Evolutionary conservation across 1,284 basidiomycete species (phyloP), one percentile per base, ranked within the genome.

Genomic region (Tremellales sp.): DNA sequence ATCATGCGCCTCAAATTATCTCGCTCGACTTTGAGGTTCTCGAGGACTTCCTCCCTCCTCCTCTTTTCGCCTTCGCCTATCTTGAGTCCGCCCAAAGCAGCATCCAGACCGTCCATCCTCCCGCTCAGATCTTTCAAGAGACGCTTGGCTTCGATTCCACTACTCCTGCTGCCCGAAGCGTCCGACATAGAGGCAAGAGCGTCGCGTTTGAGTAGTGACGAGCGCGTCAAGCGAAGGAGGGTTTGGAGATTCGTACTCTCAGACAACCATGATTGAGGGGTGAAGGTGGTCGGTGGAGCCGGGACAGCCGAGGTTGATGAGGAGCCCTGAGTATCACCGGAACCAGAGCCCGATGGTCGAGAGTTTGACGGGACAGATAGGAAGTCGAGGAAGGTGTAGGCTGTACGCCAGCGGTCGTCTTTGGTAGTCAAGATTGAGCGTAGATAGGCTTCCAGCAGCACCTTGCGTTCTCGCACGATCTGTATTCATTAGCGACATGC

Each of bases 181-280:
- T 92, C 89, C 23, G 84, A 83, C 37, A 80, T 80, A 54, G 86
- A 81, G 4, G 85, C 80, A 48, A 92, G 80, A 0, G 88, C 83
- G 72, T 96, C 89, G 40, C 91, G 84, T 67, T 85, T 85, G 73
- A 89, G 85, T 65, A 94, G 80, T 56, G 87, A 83, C 6, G 89
- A 85, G 55, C 89, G 86, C 43, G 90, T 80, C 57, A 84, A 82
- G 35, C 89, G 84, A 42, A 90, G 78, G 40, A 83, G 79, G n/a
- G 80, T 77, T 64, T 86, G 84, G 10, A 92, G 73, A 43, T 85
- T 83, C 44, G 81, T 73, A 62, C 91, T 86, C 68, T 92, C 89
- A 54, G 89, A 84, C 19, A 93, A 78, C 90, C 90, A 93, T 33
- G 84, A 82, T 12, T 60, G 45, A 84, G 76, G 1, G 82, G 80